Base-by-base conservation (phyloP, 1,139 yeast species). In the Kazachstania sp. region DNA sequence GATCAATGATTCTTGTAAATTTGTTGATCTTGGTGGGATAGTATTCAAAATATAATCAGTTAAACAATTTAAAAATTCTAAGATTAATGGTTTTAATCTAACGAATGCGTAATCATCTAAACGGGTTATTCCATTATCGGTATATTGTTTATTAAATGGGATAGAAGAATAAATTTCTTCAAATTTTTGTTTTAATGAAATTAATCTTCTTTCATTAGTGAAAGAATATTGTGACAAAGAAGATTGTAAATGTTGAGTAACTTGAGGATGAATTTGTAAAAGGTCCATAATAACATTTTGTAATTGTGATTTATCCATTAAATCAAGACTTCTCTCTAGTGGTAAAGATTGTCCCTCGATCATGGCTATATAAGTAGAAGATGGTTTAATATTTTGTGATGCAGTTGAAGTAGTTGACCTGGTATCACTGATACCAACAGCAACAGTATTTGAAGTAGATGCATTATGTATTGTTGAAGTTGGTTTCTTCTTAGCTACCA, bases 1-100 rank as follows among this genome's bases (percentile, higher is more conserved):
- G 45, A 74, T 75, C 44, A 88, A 70, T 1, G 94, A 77, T 49
- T 74, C 74, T 20, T 53, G 54, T 36, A 61, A 49, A 49, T 58
- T 56, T 16, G 71, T 62, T 60, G 83, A 88, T 49, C 79, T 74
- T 9, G 95, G 95, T 19, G 95, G 95, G 51, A 88, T 71, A 60
- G 83, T 85, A 59, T 78, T 81, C 53, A 85, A 71, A 7, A 87
- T 80, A 62, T 83, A 88, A 65, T 88, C 97, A 38, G 86, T 79
- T 47, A 90, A 69, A 42, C 94, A 82, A 56, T 78, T 75, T 53
- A 87, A 74, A 59, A 90, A 86, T 58, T 86, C 95, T 54, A 80
- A 77, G 50, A 88, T 74, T 49, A 72, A 68, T 1, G 87, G 81
- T 59, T 86, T 83, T 47, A 90, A 84, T 50, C 97, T 74, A 49